These are phyloP conservation scores for Posidonia oceanica DNA, from an alignment of 116 monocot genomes.

Conservation along the genomic window DNA sequence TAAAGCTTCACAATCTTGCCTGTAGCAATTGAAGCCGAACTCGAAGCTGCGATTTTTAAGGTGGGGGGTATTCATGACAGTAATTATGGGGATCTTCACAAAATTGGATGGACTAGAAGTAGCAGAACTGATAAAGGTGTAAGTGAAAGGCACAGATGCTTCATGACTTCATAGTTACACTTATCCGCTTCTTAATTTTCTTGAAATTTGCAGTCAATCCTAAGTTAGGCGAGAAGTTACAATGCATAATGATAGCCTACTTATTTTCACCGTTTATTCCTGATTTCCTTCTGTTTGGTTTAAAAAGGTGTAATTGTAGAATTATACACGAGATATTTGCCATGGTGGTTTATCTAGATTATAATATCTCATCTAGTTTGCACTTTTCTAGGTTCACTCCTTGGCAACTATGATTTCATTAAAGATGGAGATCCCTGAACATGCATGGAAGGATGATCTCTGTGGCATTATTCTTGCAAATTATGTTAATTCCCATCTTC, in stretches of 20 bases:
- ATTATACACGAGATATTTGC: neutral
- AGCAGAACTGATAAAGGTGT: constrained; percentile 97
- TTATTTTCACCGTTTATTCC: too few species aligned
- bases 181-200: too few species aligned
- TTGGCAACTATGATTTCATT: constrained; percentile 88
- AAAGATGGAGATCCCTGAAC: constrained; percentile 90
- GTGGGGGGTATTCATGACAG: constrained; percentile 79
- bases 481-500: constrained; percentile 67
- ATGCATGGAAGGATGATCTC: constrained; percentile 83
- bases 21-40: constrained; percentile 91
- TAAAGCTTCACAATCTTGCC: constrained; percentile 39
- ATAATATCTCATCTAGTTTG: neutral
- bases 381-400: constrained; percentile 64
- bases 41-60: constrained; percentile 83
- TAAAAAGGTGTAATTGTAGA: neutral
- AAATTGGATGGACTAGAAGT: constrained; percentile 85
- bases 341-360: neutral
- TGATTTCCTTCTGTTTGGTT: too few species aligned
- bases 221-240: too few species aligned
- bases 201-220: too few species aligned
- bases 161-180: neutral
- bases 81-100: constrained; percentile 82
- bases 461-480: constrained; percentile 57
- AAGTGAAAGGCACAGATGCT: constrained; percentile 8
- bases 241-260: too few species aligned